phyloP scores from a whole-genome alignment of 495 filamentous ascomycete genomes.

The Neurospora tetrasperma region DNA sequence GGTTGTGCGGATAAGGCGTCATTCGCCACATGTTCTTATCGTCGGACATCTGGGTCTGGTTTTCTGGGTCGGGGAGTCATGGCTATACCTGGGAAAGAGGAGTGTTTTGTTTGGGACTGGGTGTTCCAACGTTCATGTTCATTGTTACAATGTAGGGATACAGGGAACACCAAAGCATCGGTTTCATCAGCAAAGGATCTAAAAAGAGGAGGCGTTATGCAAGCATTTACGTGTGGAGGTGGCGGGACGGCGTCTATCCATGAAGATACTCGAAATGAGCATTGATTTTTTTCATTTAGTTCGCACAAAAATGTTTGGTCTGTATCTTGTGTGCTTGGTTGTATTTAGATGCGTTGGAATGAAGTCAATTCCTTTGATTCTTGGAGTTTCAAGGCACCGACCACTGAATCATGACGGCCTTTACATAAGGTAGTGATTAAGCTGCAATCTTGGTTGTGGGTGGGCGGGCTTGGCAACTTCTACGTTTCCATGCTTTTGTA shows the following conservation, averaged over 20 bases:
- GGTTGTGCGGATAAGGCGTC: not conserved
- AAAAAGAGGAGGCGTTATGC: not conserved
- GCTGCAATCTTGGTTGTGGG: not conserved
- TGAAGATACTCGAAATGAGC: not conserved
- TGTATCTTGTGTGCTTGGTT: not conserved
- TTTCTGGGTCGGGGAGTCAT: not conserved
- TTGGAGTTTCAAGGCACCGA: not conserved
- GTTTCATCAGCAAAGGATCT: not conserved
- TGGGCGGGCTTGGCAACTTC: not conserved
- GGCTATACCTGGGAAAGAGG: not conserved
- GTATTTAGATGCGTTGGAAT: not conserved
- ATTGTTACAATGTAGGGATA: not conserved
- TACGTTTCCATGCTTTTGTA: not conserved
- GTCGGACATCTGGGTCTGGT: not conserved
- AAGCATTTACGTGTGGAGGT: not conserved
- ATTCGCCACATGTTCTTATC: not conserved
- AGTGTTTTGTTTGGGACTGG: not conserved
- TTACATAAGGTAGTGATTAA: not conserved
- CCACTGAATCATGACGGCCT: not conserved
- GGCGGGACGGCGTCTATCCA: not conserved
- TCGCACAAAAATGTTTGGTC: not conserved
- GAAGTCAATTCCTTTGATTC: not conserved
- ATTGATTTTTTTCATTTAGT: not conserved
- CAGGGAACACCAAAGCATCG: not conserved
- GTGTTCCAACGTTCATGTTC: not conserved